Base-by-base conservation (phyloP, 345 rosid species). In the Cardamine chenopodiifolia region DNA sequence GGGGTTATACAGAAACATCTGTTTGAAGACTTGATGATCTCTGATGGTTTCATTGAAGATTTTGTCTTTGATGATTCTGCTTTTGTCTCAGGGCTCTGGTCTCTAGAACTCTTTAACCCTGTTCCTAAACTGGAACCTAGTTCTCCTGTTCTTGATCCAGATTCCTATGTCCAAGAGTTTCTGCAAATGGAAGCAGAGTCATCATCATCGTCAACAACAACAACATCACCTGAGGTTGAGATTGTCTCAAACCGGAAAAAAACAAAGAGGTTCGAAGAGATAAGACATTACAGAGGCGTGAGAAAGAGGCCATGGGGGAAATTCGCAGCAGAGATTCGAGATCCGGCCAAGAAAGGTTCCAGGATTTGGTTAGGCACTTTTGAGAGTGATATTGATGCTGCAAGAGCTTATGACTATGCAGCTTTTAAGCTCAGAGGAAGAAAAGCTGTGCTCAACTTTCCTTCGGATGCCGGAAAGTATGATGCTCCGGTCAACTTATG, bases 311-410 rank as follows among this genome's bases (percentile, higher is more conserved):
- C 98, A 2, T 93, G 98, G 98, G 98, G 98, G 0, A 93, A 89
- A 79, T 93, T 79, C 48, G 98, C 97, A 1, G 98, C 98, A 10
- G 98, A 93, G 88, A 93, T 93, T 47, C 85, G 98, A 28, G 98
- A 93, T 73, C 97, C 98, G 4, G 75, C 68, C 8, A 74, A 85
- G 64, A 91, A 89, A 60, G 98, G 98, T 2, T 79, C 87, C 17
- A 80, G 98, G 71, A 84, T 93, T n/a, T 93, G 98, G 98, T 65
- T 93, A 61, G 98, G 98, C 31, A 93, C 98, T 17, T 93, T 82
- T 54, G 94, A 89, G 55, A 75, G 68, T 19, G 94, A 83, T 34
- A 18, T 84, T 23, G 98, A 86, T 74, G 98, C 98, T 32, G 98
- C 98, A 18, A 91, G 81, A 76, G 96, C 98, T 65, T 91, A 93